phyloP scores from a whole-genome alignment of 371 early-diverging fungal species.

The Parasitella parasitica region DNA sequence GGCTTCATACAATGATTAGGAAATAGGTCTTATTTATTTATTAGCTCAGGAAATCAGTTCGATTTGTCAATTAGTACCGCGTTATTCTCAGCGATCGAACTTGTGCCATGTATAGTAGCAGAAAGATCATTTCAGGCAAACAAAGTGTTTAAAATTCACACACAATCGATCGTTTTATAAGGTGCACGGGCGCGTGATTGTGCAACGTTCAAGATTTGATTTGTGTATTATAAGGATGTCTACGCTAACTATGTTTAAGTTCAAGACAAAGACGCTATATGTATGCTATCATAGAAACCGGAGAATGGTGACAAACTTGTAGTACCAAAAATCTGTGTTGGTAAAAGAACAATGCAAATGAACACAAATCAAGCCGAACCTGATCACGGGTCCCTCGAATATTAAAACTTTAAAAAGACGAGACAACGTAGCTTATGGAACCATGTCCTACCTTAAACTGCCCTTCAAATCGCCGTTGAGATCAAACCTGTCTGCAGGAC shows the following conservation, averaged over 20 bases:
- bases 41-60: no score
- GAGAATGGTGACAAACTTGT: not conserved
- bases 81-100: no score
- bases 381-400: conserved; percentile 11
- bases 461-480: not conserved
- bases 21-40: no score
- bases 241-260: not conserved
- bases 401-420: not conserved
- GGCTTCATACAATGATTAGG: no score
- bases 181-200: conserved; percentile 10
- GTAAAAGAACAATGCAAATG: not conserved
- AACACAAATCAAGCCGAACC: conserved; percentile 10
- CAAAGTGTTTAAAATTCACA: not conserved
- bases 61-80: no score
- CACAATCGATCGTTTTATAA: not conserved
- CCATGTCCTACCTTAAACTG: not conserved
- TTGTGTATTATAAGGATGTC: not conserved
- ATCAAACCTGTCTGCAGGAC: not conserved
- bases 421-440: conserved; percentile 1
- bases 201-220: not conserved
- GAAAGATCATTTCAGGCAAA: not conserved
- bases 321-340: not conserved
- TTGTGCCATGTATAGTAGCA: not conserved
- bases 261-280: not conserved
- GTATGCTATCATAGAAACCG: not conserved